These are phyloP conservation scores for Malassezia restricta DNA, from an alignment of 1,284 basidiomycete species.

Conservation along the genomic window DNA sequence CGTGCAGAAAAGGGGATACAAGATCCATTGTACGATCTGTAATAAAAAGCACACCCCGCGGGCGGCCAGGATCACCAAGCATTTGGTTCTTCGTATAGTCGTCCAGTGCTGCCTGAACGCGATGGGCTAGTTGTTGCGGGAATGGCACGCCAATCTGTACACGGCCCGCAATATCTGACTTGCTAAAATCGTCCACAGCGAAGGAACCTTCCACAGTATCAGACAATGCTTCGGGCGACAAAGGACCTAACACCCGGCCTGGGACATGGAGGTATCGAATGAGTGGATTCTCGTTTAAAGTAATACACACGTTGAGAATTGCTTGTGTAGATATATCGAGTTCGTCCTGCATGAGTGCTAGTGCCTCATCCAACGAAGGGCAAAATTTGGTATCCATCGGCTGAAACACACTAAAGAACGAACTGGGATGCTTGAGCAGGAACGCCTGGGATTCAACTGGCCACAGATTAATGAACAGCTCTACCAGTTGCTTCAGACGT, in stretches of 20 bases:
- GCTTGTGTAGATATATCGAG: conserved; percentile 34
- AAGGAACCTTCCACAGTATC: conserved; percentile 7
- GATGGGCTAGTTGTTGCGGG: conserved; percentile 36
- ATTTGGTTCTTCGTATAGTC: conserved; percentile 48
- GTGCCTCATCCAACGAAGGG: conserved; percentile 26
- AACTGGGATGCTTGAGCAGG: conserved; percentile 33
- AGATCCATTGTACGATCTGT: conserved; percentile 93
- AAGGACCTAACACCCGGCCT: conserved; percentile 71
- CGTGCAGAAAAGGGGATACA: conserved; percentile 78
- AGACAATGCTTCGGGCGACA: conserved; percentile 14
- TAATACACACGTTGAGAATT: conserved; percentile 65
- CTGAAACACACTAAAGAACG: conserved; percentile 24
- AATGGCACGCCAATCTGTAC: conserved; percentile 25
- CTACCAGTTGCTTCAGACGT: conserved; percentile 37
- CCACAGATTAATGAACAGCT: conserved; percentile 43
- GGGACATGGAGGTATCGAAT: conserved; percentile 82
- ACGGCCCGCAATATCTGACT: background rate
- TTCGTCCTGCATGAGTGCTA: conserved; percentile 35
- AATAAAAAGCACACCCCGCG: conserved; percentile 72
- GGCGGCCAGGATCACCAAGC: conserved; percentile 56
- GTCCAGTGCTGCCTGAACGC: conserved; percentile 28
- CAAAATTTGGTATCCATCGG: conserved; percentile 50
- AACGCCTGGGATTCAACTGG: conserved; percentile 33
- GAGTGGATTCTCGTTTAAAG: conserved; percentile 81
- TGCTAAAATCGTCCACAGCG: conserved; percentile 1